Base-by-base conservation (phyloP, 768 basidiomycete genomes). In the Sporobolomyces phaffii region DNA sequence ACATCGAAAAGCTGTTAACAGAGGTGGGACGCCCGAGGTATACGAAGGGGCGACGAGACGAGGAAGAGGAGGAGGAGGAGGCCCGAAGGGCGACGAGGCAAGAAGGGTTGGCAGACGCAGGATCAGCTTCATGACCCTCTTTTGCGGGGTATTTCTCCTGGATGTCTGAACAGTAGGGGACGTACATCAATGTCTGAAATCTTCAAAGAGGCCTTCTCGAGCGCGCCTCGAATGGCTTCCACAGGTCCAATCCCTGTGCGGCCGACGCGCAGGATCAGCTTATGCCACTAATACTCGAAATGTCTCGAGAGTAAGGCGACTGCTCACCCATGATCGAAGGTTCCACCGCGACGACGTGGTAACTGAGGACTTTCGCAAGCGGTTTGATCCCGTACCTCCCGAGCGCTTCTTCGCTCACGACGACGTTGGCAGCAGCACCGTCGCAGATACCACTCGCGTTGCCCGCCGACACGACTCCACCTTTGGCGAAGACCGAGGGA, bases 401-500 rank as follows among this genome's bases (percentile, higher is more conserved):
- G 45, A 80, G 14, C 45, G 74, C 76, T 22, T 65, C 68, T 68
- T 79, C 78, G 57, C 73, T 75, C 69, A 79, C 78, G 15, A 80
- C 75, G n/a, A 80, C 71, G 49, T 79, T 79, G 15, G 79, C 78
- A 4, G 78, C 79, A 5, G 76, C 79, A 24, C 79, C 79, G 65
- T 80, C 78, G 47, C 77, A 78, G 65, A 80, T 79, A 2, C 79
- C 79, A 31, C 67, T 71, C 18, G 79, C 77, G 60, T 78, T 80
- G 13, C 76, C 79, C 5, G 79, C 78, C 0, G 78, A 78, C 11
- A 80, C 79, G 18, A 74, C 73, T 1, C 79, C 79, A 11, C 72
- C 73, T 66, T 77, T 77, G 50, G 76, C 63, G 73, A 80, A 80
- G 5, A 78, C 79, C 8, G 75, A 41, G 7, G 74, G 71, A 4